phyloP scores from a whole-genome alignment of 305 asterid species.

The Galium porrigens region DNA sequence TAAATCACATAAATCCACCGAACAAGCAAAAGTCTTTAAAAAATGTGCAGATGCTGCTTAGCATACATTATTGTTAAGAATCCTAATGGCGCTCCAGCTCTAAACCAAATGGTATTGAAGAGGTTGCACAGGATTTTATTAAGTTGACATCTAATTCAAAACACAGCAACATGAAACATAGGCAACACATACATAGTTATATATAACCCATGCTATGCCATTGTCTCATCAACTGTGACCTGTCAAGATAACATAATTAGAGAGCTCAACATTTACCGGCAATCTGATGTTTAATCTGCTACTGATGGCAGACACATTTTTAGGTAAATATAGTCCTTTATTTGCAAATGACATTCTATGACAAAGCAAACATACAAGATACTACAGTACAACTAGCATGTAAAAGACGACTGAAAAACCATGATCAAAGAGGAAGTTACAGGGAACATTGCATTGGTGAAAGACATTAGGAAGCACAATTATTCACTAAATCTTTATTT shows the following conservation, averaged over 20 bases:
- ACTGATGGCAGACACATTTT: neutral
- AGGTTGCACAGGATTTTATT: neutral
- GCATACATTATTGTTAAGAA: neutral
- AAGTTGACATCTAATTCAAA: too few relatives aligned
- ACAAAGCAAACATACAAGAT: neutral
- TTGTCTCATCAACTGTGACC: neutral
- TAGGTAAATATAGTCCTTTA: neutral
- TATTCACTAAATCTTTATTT: neutral
- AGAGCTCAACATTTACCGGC: neutral
- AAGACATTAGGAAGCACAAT: neutral
- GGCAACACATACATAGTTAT: neutral
- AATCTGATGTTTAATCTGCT: neutral
- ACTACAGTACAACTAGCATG: neutral
- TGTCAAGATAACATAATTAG: neutral
- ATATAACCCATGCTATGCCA: neutral
- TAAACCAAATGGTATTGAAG: neutral
- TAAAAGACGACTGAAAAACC: neutral
- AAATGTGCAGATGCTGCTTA: neutral
- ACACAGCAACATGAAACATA: too few relatives aligned
- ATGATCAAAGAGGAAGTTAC: neutral
- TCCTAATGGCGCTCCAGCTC: neutral
- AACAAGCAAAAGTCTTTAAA: neutral
- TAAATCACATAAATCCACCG: neutral
- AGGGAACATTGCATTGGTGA: neutral
- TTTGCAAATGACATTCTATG: constrained; percentile 1